Percentiles rank a stretch among this genome's conserved stretches.
phyloP scores from a whole-genome alignment of 805 yeast species.

The Candida glaebosa region DNA sequence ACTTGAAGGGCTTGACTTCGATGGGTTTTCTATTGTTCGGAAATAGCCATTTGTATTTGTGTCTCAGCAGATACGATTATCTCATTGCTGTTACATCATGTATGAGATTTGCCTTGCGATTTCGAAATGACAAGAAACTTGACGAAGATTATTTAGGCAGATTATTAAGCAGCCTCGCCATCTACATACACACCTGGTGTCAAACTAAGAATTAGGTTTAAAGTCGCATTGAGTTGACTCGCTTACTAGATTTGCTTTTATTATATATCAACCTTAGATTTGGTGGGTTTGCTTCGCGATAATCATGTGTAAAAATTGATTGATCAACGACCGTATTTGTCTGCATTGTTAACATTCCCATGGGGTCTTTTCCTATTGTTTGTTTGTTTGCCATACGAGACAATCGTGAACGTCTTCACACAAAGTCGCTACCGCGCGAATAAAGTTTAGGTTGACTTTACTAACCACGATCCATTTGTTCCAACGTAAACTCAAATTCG shows the following conservation, averaged over 20 bases:
- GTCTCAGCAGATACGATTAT: not conserved
- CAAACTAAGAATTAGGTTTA: not conserved
- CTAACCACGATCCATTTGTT: not conserved
- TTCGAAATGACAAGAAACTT: not conserved
- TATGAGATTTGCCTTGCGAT: not conserved
- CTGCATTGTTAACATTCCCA: not conserved
- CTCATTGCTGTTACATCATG: not conserved
- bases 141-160: too few species aligned
- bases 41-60: not conserved
- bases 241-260: not conserved
- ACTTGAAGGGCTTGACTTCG: too few species aligned
- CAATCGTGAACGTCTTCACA: not conserved
- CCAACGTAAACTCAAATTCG: not conserved
- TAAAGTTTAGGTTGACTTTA: not conserved
- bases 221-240: not conserved
- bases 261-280: not conserved
- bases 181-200: not conserved
- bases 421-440: not conserved
- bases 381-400: not conserved
- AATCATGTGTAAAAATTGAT: too few species aligned
- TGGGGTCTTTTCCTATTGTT: not conserved
- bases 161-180: not conserved
- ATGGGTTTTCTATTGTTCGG: not conserved
- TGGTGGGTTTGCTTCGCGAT: not conserved
- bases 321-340: too few species aligned